Base-by-base conservation (phyloP, 148 eudicot species). In the Dianthus caryophyllus region DNA sequence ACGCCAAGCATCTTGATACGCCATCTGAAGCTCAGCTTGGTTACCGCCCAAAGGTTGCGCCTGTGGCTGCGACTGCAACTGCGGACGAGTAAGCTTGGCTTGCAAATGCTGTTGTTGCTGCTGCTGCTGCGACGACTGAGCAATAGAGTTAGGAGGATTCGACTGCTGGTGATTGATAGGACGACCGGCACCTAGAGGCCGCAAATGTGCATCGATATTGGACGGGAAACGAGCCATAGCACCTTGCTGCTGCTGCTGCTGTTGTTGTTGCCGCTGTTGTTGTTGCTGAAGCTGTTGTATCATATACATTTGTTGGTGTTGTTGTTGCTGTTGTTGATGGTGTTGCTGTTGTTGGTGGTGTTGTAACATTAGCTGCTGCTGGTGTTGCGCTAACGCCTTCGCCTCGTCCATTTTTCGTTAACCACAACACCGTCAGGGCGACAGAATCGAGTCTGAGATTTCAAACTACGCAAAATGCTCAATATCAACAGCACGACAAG, bases 1-100 rank as follows among this genome's bases (percentile, higher is more conserved):
- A 21, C 84, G 83, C 96, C 93, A 87, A 24, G 96, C 96, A 65
- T 92, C 97, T 81, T 92, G 96, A 53, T 89, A 92, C 6, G 97
- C 89, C 85, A 89, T 79, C 80, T 89, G 98, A 26, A 89, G 75
- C 80, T 87, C 96, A 20, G 71, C 81, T 60, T 80, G 85, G 41
- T 82, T 86, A 4, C 78, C 76, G 30, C 56, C 74, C 55, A 79
- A 24, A 2, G 79, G 73, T 9, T 74, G 67, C 29, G 50, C 73
- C 29, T 29, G 64, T 12, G 38, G 38, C 9, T 80, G 79, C 60
- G 69, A 77, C 21, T 76, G 84, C 24, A 22, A 13, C 73, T 71
- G 78, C 1, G 41, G 43, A 16, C 60, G 31, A 38, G 16, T 26
- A 38, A 27, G 10, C 46, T 81, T 79, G 58, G 71, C 77, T 24